Evolutionary conservation across 108 stramenopile genomes (phyloP), one percentile per base, ranked within the genome.

Genomic region (Fistulifera solaris): DNA sequence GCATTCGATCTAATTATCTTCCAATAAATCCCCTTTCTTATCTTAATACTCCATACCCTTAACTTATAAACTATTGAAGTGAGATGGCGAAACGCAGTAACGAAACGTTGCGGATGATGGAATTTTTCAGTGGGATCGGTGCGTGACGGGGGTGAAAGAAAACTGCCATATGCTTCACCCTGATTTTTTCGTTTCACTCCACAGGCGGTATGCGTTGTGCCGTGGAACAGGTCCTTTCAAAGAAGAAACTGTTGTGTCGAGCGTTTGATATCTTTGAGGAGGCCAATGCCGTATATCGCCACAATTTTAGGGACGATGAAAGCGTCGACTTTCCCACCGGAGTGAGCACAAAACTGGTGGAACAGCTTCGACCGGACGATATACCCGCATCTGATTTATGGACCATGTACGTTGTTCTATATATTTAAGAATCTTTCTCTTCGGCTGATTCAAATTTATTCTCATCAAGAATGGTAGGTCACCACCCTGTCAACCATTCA

Each of bases 401-500:
- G 49, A 50, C 49, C 23, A 15, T 50, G 31, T 35, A 35, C 31
- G 31, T 35, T 35, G 6, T 8, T 6, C 31, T 6, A 35, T 8
- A 35, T 6, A 35, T n/a, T n/a, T n/a, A 35, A 35, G 8, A 3
- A 35, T 3, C 3, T 35, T 35, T 35, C 8, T 35, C 6, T 35
- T 35, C 31, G 31, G 31, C 31, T 8, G 31, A 35, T 35, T 8
- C n/a, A n/a, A 35, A 3, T 35, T 6, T 35, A 35, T 35, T 35
- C 31, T 35, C 3, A 35, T 35, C 8, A 6, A 35, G 8, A 3
- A 35, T 35, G 3, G 31, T 35, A 70, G 31, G 64, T 65, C 62
- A 22, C 76, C 76, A 15, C 76, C 76, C 13, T 77, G 76, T 58
- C 76, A 77, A 54, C 76, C 76, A 2, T 77, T 77, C 48, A 72